These are phyloP conservation scores for Aureobasidium namibiae DNA, from an alignment of 2,329 filamentous ascomycete genomes.

Conservation along the genomic window DNA sequence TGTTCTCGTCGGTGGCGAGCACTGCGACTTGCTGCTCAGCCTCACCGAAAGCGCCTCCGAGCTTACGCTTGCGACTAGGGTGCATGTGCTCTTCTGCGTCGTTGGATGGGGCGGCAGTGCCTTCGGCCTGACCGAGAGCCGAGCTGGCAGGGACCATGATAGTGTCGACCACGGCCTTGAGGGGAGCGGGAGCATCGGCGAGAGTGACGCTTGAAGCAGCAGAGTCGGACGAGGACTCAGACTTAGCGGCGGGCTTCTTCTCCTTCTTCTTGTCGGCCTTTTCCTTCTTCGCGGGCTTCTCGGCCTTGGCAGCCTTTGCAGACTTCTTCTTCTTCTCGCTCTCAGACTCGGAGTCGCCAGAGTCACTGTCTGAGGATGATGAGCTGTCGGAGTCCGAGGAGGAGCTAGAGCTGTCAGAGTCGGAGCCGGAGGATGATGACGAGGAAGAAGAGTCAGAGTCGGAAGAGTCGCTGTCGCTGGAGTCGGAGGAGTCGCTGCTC, in stretches of 20 bases:
- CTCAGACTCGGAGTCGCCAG: not conserved
- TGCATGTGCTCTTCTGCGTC: slow-evolving; percentile 30
- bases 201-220: slow-evolving; percentile 31
- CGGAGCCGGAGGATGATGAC: slow-evolving; percentile 21
- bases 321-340: slow-evolving; percentile 7
- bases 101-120: slow-evolving; percentile 19
- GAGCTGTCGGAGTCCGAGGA: not conserved
- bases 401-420: slow-evolving; percentile 17
- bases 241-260: not conserved
- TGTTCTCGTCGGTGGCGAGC: slow-evolving; percentile 13
- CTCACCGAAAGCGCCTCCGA: slow-evolving; percentile 27
- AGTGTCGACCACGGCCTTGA: slow-evolving; percentile 14
- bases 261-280: slow-evolving; percentile 10
- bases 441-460: slow-evolving; percentile 20
- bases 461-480: slow-evolving; percentile 10
- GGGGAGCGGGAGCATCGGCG: slow-evolving; percentile 15
- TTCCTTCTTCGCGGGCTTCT: slow-evolving; percentile 10
- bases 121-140: slow-evolving; percentile 18
- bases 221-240: slow-evolving; percentile 32
- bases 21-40: slow-evolving; percentile 1
- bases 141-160: slow-evolving; percentile 21
- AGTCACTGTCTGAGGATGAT: not conserved
- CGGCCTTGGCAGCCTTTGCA: slow-evolving; percentile 13
- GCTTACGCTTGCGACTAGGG: slow-evolving; percentile 36
- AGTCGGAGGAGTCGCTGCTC: slow-evolving; percentile 9